Evolutionary conservation across 2,329 filamentous ascomycete genomes (phyloP), one percentile per base, ranked within the genome.

Genomic region (Fonsecaea nubica): DNA sequence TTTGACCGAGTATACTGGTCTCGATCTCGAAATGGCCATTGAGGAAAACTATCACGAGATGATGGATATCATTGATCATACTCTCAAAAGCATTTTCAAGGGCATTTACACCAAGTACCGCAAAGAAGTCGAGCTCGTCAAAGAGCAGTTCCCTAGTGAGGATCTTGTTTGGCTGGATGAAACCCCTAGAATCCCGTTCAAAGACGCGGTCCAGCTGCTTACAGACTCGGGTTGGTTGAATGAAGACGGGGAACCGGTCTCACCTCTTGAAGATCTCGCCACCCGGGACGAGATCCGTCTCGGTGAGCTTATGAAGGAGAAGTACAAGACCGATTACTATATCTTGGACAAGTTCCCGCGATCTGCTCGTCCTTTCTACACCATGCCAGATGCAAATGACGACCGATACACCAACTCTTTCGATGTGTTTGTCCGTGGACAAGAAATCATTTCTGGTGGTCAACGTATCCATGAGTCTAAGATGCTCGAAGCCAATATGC

Each of bases 1-100:
- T 77, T 83, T 97, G 83, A 97, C 93, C 0, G 93, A 97, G 77
- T 97, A 96, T 77, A 97, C 93, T 4, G 93, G 93, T 63, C 83
- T 97, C 35, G 93, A 97, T 84, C 79, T 97, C 18, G 93, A 97
- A 76, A 97, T 97, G 94, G 86, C 89, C 2, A 92, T 97, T 69
- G 90, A 93, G 58, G 88, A 91, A 73, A 90, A 96, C 77, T 97
- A 97, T 77, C 90, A 96, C 74, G 93, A 97, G 78, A 91, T 93
- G 58, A 85, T 97, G 36, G 83, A 88, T 42, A 84, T 91, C 9
- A 86, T 97, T 55, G 93, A 97, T 75, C 84, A 85, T 13, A 89
- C 91, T 67, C 88, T 97, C 77, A 96, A 96, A 81, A 82, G 85
- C 63, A 92, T 96, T 58, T 89, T 92, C 80, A 85, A 85, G 68